Base-by-base conservation (phyloP, 768 basidiomycete genomes). In the Collybia sordida region DNA sequence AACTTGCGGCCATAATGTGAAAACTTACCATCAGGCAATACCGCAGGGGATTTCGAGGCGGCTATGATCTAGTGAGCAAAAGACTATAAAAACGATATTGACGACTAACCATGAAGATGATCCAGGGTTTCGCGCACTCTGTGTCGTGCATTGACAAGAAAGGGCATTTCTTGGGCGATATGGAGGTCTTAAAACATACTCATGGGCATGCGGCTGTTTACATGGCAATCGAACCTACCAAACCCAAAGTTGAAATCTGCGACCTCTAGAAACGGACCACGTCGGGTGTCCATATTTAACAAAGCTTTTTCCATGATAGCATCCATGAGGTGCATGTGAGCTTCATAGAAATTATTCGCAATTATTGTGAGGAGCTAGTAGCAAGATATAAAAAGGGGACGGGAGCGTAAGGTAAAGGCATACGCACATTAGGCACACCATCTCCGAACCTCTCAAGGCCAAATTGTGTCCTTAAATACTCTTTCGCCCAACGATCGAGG, bases 281-380 rank as follows among this genome's bases (percentile, higher is more conserved):
- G 21, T 8, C 55, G 55, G 11, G 27, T 18, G 5, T 45, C 36
- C 50, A 49, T 59, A 34, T 56, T 59, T 14, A 27, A 35, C 21
- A 56, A 11, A 18, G 55, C 58, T 36, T 50, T 37, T 41, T 34
- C 22, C 17, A 49, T 22, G 42, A 59, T 53, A 19, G 23, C 23
- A 36, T 59, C 58, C 41, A 59, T 53, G 18, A 57, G 47, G 11
- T 45, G 52, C 39, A 52, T 50, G 17, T 54, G 47, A 9, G 47
- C 52, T 42, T 59, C 55, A 45, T 56, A 59, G 48, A 59, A 54
- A 42, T 57, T 56, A 46, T 54, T 52, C 18, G 47, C 34, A 27
- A 57, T 31, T 18, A 56, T 50, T 11, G 51, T 56, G 18, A 59
- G 22, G 6, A 59, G 45, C 58, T 59, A 14, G 17, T 19, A 15